A percentile compares a stretch with the other conserved stretches of the same genome.
Conservation (phyloP, 345 rosid genomes). For the Melaleuca quinquenervia region DNA sequence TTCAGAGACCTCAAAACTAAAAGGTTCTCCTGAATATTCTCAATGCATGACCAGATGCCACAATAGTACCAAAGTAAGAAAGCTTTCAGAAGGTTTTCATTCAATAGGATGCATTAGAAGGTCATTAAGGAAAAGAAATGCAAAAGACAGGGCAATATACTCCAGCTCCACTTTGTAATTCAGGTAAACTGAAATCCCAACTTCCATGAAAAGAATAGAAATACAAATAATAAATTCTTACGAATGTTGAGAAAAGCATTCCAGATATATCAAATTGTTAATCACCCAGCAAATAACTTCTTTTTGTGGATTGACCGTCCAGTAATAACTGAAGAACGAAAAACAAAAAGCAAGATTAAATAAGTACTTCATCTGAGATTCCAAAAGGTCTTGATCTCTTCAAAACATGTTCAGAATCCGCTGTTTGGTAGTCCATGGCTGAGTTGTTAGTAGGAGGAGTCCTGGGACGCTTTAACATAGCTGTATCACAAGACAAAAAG, state of each 20-base stretch:
- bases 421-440: conserved; percentile 62
- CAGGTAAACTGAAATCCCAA: background rate
- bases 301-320: background rate
- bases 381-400: conserved; percentile 73
- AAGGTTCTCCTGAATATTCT: background rate
- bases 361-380: conserved; percentile 59
- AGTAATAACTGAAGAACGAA: background rate
- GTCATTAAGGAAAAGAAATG: background rate
- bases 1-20: background rate
- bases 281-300: background rate
- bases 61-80: background rate
- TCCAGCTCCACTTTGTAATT: background rate
- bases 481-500: conserved; percentile 18
- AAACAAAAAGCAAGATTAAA: background rate
- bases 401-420: conserved; percentile 63
- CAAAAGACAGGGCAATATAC: background rate
- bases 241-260: background rate
- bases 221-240: background rate
- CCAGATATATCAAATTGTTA: background rate
- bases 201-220: background rate
- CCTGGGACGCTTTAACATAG: conserved; percentile 62
- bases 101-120: background rate
- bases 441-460: conserved; percentile 49
- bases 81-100: background rate
- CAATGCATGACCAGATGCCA: background rate